phyloP scores from a whole-genome alignment of 108 stramenopile genomes.

The Nitzschia sp. region DNA sequence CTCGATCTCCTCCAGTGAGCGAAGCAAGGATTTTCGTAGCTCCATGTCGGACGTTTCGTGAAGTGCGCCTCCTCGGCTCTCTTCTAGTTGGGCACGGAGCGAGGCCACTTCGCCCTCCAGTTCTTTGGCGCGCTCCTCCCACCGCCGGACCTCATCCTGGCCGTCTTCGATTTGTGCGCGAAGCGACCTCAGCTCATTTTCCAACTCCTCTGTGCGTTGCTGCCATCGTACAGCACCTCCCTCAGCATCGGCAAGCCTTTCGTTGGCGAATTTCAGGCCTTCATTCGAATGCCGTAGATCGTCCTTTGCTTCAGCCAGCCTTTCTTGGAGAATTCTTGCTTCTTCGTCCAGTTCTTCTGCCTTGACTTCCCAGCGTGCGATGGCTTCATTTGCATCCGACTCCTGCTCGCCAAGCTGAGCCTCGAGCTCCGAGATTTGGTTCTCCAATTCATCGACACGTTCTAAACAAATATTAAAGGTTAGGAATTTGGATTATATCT shows the following conservation, averaged over 20 bases:
- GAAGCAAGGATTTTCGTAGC: slow-evolving; percentile 58
- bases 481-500: not conserved
- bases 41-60: no score
- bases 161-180: not conserved
- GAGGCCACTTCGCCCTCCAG: slow-evolving; percentile 68
- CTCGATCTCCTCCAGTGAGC: slow-evolving; percentile 62
- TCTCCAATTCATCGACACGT: slow-evolving; percentile 49
- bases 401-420: slow-evolving; percentile 42
- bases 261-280: no score
- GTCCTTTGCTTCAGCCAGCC: no score
- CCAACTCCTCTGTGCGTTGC: slow-evolving; percentile 14
- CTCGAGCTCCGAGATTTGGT: slow-evolving; percentile 26
- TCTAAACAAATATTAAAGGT: not conserved
- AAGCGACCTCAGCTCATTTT: not conserved
- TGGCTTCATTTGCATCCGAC: slow-evolving; percentile 58
- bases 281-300: no score
- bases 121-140: slow-evolving; percentile 54
- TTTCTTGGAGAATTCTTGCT: no score
- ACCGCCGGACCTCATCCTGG: no score
- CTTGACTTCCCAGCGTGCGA: slow-evolving; percentile 63
- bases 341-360: slow-evolving; percentile 45
- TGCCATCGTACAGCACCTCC: no score
- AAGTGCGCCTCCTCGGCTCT: no score
- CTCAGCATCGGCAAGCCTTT: no score
- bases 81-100: no score